Conservation (phyloP, 2,329 filamentous ascomycete species). For the Delphinella strobiligena region DNA sequence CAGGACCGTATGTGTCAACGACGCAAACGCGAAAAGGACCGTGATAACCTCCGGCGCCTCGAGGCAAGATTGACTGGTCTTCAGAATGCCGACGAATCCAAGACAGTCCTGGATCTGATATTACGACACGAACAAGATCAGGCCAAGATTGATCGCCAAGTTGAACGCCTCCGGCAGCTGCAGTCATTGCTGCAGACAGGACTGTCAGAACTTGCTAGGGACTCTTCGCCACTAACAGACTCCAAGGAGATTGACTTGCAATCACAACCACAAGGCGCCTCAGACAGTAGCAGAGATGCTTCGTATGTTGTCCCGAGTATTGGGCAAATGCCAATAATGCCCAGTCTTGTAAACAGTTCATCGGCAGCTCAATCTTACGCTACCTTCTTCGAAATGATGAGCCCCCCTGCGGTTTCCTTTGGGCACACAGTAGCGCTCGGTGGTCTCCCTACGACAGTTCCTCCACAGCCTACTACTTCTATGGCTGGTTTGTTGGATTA, state of each 20-base stretch:
- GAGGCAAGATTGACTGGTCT: conserved; percentile 8
- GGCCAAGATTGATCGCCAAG: conserved; percentile 5
- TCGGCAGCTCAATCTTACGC: too few relatives aligned
- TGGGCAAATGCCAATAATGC: too few relatives aligned
- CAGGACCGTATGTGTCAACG: conserved; percentile 8
- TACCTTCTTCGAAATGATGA: too few relatives aligned
- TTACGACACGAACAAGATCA: conserved; percentile 8
- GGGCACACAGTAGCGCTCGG: too few relatives aligned
- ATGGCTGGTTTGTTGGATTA: too few relatives aligned
- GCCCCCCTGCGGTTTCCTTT: too few relatives aligned
- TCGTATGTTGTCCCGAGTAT: too few relatives aligned
- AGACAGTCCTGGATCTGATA: conserved; percentile 6
- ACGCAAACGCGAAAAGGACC: conserved; percentile 8
- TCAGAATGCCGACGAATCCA: conserved; percentile 6
- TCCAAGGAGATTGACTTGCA: neutral
- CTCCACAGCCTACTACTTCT: too few relatives aligned
- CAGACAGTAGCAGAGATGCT: too few relatives aligned
- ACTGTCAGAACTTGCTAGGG: conserved; percentile 2
- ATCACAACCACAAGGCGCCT: too few relatives aligned
- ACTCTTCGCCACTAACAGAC: conserved; percentile 1
- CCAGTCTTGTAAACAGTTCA: too few relatives aligned
- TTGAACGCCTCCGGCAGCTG: conserved; percentile 6
- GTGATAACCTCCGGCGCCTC: conserved; percentile 7
- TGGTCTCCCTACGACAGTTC: too few relatives aligned
- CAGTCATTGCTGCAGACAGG: conserved; percentile 4